Percentiles rank a stretch among this genome's conserved stretches.
Conservation (phyloP, 257 asterid species). For the Capsicum pubescens region DNA sequence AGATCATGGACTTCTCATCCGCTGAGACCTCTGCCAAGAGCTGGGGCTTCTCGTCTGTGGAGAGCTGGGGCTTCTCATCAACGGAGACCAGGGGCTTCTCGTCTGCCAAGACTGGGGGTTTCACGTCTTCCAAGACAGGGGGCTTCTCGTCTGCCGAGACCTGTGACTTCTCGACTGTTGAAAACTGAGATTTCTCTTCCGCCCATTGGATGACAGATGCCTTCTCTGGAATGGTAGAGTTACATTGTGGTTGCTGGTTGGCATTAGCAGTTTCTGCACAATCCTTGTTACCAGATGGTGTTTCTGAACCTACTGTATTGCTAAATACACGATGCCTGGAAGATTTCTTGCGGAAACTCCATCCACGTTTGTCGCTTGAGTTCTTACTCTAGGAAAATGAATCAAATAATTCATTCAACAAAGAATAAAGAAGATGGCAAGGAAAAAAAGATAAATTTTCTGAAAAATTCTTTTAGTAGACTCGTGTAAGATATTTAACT, state of each 20-base stretch:
- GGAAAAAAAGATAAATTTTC: neutral
- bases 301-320: conserved; percentile 66
- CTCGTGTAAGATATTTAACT: neutral
- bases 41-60: neutral
- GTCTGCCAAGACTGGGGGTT: neutral
- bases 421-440: neutral
- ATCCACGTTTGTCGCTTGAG: conserved; percentile 77
- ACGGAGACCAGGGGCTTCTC: too few relatives aligned
- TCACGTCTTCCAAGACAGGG: neutral
- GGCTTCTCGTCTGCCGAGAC: neutral
- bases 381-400: conserved; percentile 62
- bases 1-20: neutral
- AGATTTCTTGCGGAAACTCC: conserved; percentile 95
- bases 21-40: neutral
- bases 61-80: neutral
- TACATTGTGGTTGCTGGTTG: conserved; percentile 53
- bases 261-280: conserved; percentile 52
- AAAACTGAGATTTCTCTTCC: conserved; percentile 57
- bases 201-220: conserved; percentile 41
- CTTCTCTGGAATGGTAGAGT: conserved; percentile 52
- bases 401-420: conserved; percentile 22
- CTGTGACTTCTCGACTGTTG: neutral
- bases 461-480: neutral
- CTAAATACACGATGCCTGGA: conserved; percentile 77
- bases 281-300: conserved; percentile 63